Percentiles rank a stretch among this genome's conserved stretches.
Evolutionary conservation across 164 flowering plant species (phyloP).

Genomic region (Nelumbo lutea): DNA sequence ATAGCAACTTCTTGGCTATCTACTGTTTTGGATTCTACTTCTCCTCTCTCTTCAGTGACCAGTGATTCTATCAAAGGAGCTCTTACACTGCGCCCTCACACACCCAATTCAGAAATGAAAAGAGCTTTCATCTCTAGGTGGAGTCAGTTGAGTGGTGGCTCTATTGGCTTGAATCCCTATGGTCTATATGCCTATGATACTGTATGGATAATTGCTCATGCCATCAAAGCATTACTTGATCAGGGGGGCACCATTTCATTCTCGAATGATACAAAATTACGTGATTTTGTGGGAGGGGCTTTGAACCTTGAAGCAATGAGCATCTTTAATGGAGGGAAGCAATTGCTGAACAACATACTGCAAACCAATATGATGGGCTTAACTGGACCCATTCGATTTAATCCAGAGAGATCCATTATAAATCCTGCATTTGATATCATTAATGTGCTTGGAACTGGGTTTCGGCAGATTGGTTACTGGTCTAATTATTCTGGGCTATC

Average conservation of each 20-base stretch:
- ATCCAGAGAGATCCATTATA: constrained; percentile 35
- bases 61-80: constrained; percentile 16
- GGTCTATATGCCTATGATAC: constrained; percentile 28
- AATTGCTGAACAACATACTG: constrained; percentile 14
- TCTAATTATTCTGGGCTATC: constrained; percentile 63
- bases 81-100: constrained; percentile 20
- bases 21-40: constrained; percentile 21
- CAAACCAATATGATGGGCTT: constrained; percentile 19
- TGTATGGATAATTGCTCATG: constrained; percentile 25
- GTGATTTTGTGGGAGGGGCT: constrained; percentile 2
- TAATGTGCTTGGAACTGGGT: constrained; percentile 61
- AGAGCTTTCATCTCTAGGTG: constrained; percentile 15
- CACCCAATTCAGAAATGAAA: constrained; percentile 14
- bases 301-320: constrained; percentile 20
- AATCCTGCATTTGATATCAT: constrained; percentile 63
- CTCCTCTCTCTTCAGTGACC: constrained; percentile 8
- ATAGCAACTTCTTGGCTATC: constrained; percentile 40
- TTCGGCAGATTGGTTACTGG: constrained; percentile 71
- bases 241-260: constrained; percentile 20
- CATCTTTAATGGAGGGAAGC: constrained; percentile 20
- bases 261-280: constrained; percentile 19
- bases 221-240: constrained; percentile 17
- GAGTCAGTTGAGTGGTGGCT: constrained; percentile 15
- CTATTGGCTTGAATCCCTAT: constrained; percentile 20
- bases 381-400: constrained; percentile 52